Base-by-base conservation (phyloP, 116 monocot species). In the Phalaenopsis hybrid region DNA sequence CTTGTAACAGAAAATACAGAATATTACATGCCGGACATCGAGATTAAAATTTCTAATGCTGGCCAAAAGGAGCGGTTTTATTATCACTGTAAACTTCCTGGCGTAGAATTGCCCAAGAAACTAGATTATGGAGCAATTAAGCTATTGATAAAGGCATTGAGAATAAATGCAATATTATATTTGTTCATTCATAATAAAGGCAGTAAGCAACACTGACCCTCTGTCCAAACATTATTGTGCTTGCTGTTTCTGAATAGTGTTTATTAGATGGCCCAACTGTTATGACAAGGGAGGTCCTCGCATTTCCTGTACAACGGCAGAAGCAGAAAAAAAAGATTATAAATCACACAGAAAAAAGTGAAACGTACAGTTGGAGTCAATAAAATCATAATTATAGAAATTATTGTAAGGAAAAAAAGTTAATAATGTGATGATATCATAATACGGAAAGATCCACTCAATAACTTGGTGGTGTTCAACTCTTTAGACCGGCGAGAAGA, bases 151-250 rank as follows among this genome's bases (percentile, higher is more conserved):
- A 11, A 34, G 3, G 37, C 37, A 11, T 70, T 70, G 34, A 4
- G 28, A 70, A 34, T 70, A 70, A 4, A 34, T 11, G 33, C 10
- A 70, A 34, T 33, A 72, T 72, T 31, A 34, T 33, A 72, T 72
- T 12, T 72, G 37, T 34, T 78, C 6, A 34, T 57, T 33, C 57
- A 34, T 37, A 31, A 55, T 77, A 44, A 80, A 45, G 9, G 17
- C 15, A 76, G 67, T 74, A 33, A 78, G 81, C n/a, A 78, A 44
- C 31, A 76, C 87, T 85, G 41, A 92, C 95, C 89, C 95, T 86
- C 84, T 92, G 95, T 28, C 95, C 92, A 89, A 95, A 95, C 90
- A 90, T 85, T 70, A 95, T 87, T 28, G 95, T 95, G 79, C 95
- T 95, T 63, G 95, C 58, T 76, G 95, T 95, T 81, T 95, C 95